phyloP scores from a whole-genome alignment of 2,329 filamentous ascomycete species.

The Aphanocladium album region DNA sequence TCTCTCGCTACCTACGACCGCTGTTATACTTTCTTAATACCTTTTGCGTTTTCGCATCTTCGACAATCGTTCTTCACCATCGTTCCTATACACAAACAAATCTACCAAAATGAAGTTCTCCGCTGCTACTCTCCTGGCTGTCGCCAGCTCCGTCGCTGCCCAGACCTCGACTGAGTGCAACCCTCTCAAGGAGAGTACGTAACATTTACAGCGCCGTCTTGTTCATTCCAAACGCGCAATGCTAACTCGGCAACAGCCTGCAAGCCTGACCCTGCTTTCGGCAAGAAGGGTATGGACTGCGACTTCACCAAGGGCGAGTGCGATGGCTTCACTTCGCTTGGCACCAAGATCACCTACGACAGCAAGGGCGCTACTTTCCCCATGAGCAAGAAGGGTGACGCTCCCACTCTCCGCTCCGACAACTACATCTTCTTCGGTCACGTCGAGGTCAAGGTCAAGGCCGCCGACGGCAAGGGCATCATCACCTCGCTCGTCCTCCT shows the following conservation, averaged over 20 bases:
- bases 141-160: slow-evolving; percentile 47
- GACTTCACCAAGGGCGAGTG: slow-evolving; percentile 75
- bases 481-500: slow-evolving; percentile 87
- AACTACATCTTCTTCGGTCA: slow-evolving; percentile 98
- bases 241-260: slow-evolving; percentile 45
- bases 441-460: slow-evolving; percentile 73
- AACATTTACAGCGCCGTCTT: neutral
- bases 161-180: slow-evolving; percentile 55
- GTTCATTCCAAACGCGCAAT: slow-evolving; percentile 19
- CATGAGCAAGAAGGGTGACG: slow-evolving; percentile 63
- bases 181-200: slow-evolving; percentile 46
- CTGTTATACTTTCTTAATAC: neutral
- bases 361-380: slow-evolving; percentile 49
- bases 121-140: slow-evolving; percentile 41
- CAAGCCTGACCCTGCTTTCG: slow-evolving; percentile 71
- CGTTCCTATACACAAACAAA: slow-evolving; percentile 1
- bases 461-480: slow-evolving; percentile 75
- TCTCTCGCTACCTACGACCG: slow-evolving; percentile 10
- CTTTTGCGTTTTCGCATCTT: neutral
- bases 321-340: slow-evolving; percentile 44
- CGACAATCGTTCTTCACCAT: slow-evolving; percentile 10
- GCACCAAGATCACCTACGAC: slow-evolving; percentile 46
- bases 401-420: slow-evolving; percentile 66
- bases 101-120: slow-evolving; percentile 36
- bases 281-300: slow-evolving; percentile 49